These are phyloP conservation scores for Bathelium albidoporum DNA, from an alignment of 495 filamentous ascomycete species.

Conservation along the genomic window DNA sequence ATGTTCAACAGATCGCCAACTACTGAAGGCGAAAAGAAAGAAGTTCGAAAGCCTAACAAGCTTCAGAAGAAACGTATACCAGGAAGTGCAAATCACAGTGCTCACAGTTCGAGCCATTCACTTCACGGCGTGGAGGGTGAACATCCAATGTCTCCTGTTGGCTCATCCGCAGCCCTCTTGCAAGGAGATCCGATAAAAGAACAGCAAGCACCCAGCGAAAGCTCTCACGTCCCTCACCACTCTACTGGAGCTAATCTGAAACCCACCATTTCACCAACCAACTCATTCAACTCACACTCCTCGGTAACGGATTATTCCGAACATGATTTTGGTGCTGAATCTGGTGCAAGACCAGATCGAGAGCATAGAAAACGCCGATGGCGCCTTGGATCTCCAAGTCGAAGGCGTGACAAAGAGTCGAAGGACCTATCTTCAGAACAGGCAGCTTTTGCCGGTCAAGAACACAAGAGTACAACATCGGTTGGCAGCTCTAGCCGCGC, in stretches of 20 bases:
- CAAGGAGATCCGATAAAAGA: background rate
- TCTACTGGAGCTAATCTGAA: conserved; percentile 1
- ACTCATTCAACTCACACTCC: conserved; percentile 38
- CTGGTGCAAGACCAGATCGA: conserved; percentile 35
- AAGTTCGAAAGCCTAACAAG: conserved; percentile 63
- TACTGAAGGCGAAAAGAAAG: conserved; percentile 47
- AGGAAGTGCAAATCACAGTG: conserved; percentile 64
- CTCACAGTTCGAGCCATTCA: conserved; percentile 75
- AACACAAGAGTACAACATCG: conserved; percentile 14
- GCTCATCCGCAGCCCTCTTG: background rate
- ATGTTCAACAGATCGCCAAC: conserved; percentile 41
- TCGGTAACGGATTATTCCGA: conserved; percentile 72
- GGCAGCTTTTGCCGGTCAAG: conserved; percentile 16
- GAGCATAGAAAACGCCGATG: conserved; percentile 60
- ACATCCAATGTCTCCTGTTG: background rate
- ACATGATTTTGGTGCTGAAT: conserved; percentile 57
- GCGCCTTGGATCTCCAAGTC: conserved; percentile 32
- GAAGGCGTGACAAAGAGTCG: background rate
- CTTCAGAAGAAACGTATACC: conserved; percentile 71
- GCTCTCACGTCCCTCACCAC: background rate
- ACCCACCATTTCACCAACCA: conserved; percentile 14
- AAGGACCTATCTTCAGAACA: conserved; percentile 22
- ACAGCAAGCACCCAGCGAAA: background rate
- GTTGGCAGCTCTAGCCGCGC: conserved; percentile 26
- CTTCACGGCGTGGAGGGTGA: conserved; percentile 33